Evolutionary conservation across 805 yeast genomes (phyloP), one percentile per base, ranked within the genome.

Genomic region (Ogataea glucozyma): DNA sequence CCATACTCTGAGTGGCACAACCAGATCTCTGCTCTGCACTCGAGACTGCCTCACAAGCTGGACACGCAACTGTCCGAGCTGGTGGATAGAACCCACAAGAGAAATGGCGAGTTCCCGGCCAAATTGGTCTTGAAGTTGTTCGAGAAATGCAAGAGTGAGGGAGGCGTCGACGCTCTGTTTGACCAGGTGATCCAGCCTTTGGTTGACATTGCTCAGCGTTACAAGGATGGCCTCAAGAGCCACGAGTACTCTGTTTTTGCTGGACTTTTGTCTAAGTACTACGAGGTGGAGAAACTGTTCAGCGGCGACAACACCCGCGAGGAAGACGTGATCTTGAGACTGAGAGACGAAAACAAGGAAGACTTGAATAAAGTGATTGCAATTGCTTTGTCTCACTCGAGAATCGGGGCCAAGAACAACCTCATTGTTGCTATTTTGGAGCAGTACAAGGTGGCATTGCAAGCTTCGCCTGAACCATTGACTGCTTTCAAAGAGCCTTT

Each of bases 1-100:
- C 99, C 99, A 39, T 93, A 80, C 67, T 85, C 95, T 26, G 96
- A 89, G 71, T 93, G 99, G 99, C 69, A 67, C 44, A 76, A 79
- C 56, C 85, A 83, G 54, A 79, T 85, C 26, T 88, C 97, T 49
- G 97, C 98, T 17, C 72, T 93, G 58, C 97, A 91, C 65, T 81
- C 95, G 14, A 83, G 99, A 71, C 70, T 93, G 57, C 95, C 97
- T 29, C 61, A 76, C 3, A 79, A 83, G 52, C 75, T 93, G 52
- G 95, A 89, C 61, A 75, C 79, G 38, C 72, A 79, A 34, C 73
- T 93, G 54, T 64, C 74, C 7, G 71, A 79, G 22, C 70, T 85
- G 44, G 73, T 93, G 49, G 85, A 83, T 37, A 82, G 91, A 64
- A 69, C 81, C 12, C 66, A 62, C 49, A 70, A 81, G 40, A 67